Base-by-base conservation (phyloP, 257 asterid genomes). In the Plantago major region DNA sequence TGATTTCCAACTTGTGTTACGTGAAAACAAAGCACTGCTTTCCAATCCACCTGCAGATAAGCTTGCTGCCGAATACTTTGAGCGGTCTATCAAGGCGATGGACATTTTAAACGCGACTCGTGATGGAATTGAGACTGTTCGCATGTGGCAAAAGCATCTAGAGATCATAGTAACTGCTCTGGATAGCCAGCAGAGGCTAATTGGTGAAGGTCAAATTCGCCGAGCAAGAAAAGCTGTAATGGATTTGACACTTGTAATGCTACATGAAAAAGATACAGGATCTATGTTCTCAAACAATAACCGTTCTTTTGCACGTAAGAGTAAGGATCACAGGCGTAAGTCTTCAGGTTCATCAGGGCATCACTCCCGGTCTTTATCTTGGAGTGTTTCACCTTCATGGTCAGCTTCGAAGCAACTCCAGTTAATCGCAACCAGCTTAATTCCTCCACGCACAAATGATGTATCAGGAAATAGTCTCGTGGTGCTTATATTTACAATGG, bases 391-490 rank as follows among this genome's bases (percentile, higher is more conserved):
- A 1, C 82, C 77, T 44, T 58, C 79, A 61, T 93, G 99, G 99
- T 93, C 99, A 0, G 96, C 99, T 10, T 82, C 97, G 1, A 93
- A 87, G 78, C 99, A 93, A 79, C 89, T 93, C 67, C 97, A 89
- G 43, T 67, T 79, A 26, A 72, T 93, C n/a, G 82, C 94, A 11
- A 80, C 52, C 74, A 81, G 67, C 79, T 67, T 93, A 68, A 70
- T 72, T 46, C 80, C 89, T 10, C 99, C 99, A 0, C 88, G 90
- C 26, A 76, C 83, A n/a, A 71, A 68, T 26, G 96, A 93, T 17
- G 65, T 83, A 15, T 67, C 81, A 12, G 84, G 95, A 58, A 76
- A 79, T 42, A 93, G 96, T 22, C 63, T 89, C 18, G 86, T 94
- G 6, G 16, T 57, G 28, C 83, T 76, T 19, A 56, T 87, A 68